These are phyloP conservation scores for Vitis rotundifolia DNA, from an alignment of 164 flowering plant genomes.

Conservation along the genomic window DNA sequence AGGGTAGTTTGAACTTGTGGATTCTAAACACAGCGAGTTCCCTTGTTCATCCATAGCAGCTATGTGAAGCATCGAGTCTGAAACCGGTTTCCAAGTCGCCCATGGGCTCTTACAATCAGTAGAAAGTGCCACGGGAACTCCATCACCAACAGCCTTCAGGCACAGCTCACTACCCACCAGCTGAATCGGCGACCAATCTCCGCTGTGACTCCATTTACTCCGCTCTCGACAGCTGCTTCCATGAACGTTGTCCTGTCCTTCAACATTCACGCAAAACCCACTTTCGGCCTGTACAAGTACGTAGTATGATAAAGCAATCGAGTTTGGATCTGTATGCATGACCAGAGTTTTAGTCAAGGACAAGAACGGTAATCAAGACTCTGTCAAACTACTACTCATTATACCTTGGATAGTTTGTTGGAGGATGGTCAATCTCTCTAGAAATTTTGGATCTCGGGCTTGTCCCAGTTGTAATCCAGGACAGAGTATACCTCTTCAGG, in stretches of 20 bases:
- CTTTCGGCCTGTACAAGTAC: conserved; percentile 45
- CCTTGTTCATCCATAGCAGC: conserved; percentile 36
- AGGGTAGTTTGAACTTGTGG: conserved; percentile 15
- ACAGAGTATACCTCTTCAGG: conserved; percentile 43
- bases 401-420: conserved; percentile 36
- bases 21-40: conserved; percentile 33
- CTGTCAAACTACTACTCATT: too few species aligned
- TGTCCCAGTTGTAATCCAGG: conserved; percentile 36
- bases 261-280: conserved; percentile 28
- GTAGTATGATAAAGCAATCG: conserved; percentile 11
- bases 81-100: conserved; percentile 34
- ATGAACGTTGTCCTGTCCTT: not conserved
- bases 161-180: conserved; percentile 31
- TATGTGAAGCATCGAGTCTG: conserved; percentile 35
- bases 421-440: conserved; percentile 24
- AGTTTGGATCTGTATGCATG: conserved; percentile 24
- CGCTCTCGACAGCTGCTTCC: conserved; percentile 21
- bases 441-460: conserved; percentile 30
- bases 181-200: conserved; percentile 21
- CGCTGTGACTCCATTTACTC: conserved; percentile 29
- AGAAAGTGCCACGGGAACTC: conserved; percentile 27
- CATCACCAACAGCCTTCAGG: conserved; percentile 29
- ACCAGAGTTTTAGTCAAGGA: too few species aligned
- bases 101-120: conserved; percentile 28
- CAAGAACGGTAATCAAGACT: too few species aligned